Base-by-base conservation (phyloP, 495 filamentous ascomycete species). In the Emericellopsis terricola region DNA sequence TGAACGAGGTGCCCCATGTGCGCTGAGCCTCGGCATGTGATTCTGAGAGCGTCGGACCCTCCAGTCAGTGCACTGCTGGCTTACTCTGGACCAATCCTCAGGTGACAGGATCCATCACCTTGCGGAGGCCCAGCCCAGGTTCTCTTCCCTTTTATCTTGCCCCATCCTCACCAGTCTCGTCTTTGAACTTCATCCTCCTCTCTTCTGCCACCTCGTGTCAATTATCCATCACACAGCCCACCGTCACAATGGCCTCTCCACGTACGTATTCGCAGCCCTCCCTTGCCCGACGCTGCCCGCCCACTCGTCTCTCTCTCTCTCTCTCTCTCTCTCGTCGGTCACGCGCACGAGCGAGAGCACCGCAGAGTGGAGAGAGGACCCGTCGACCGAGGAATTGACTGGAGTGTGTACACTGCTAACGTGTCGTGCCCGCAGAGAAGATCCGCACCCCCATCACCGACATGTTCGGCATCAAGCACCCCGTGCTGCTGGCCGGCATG, bases 381-480 rank as follows among this genome's bases (percentile, higher is more conserved):
- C n/a, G n/a, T n/a, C n/a, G n/a, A n/a, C n/a, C n/a, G n/a, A 29
- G n/a, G 31, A 14, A 14, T 20, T 16, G 24, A 38, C 21, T 28
- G n/a, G 23, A 26, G 23, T 6, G 6, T 11, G 6, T 6, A 11
- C 23, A 6, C 11, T 32, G 26, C 53, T 52, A 32, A 55, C 45
- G 15, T 33, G 27, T 21, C 24, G 28, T 36, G 16, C 37, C 15
- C 15, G 31, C 58, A 91, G 83, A 89, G 61, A 62, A 77, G 62
- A 75, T 93, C 56, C 78, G 78, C 44, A 96, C 87, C 21, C 72
- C 81, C 33, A 62, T 84, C 50, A 97, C 89, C 44, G 84, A 91
- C 69, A 80, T 93, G 42, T 77, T 96, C 59, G 78, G 78, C 68
- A 94, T 97, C 68, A 85, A 94, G 47, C 89, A 96, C 61, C 89